phyloP scores from a whole-genome alignment of 192 early-diverging fungal genomes.

The Backusella mclennaniae region DNA sequence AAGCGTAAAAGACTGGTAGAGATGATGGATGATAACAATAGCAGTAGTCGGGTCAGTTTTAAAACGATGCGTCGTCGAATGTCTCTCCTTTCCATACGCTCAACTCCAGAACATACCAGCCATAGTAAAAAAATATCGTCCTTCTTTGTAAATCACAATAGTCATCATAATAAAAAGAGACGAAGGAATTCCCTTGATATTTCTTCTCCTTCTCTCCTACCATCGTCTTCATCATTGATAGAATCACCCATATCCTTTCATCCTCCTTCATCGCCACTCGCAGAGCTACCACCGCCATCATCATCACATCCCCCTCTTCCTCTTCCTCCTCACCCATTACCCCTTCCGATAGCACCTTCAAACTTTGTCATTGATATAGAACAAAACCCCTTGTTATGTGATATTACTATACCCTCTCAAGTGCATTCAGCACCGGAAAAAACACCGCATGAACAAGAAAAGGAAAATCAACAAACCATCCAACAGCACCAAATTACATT shows the following conservation, averaged over 20 bases:
- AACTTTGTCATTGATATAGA: background rate
- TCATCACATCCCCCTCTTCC: background rate
- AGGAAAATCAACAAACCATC: background rate
- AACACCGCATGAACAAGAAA: background rate
- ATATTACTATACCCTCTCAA: background rate
- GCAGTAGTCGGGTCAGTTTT: background rate
- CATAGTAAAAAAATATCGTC: background rate
- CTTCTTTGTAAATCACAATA: background rate
- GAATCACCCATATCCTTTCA: background rate
- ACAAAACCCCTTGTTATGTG: background rate
- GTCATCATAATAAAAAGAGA: background rate
- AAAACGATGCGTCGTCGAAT: background rate
- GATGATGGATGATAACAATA: background rate
- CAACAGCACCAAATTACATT: conserved; percentile 3
- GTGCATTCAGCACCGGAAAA: background rate
- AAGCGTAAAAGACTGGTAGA: background rate
- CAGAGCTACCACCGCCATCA: background rate
- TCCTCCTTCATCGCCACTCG: background rate
- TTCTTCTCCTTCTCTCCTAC: background rate
- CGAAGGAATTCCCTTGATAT: background rate
- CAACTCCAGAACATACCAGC: background rate
- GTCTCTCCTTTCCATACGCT: conserved; percentile 12
- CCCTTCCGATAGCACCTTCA: background rate
- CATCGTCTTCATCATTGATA: background rate
- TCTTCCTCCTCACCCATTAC: background rate